Evolutionary conservation across 2,329 filamentous ascomycete species (phyloP).

Genomic region (Fusarium sp.): DNA sequence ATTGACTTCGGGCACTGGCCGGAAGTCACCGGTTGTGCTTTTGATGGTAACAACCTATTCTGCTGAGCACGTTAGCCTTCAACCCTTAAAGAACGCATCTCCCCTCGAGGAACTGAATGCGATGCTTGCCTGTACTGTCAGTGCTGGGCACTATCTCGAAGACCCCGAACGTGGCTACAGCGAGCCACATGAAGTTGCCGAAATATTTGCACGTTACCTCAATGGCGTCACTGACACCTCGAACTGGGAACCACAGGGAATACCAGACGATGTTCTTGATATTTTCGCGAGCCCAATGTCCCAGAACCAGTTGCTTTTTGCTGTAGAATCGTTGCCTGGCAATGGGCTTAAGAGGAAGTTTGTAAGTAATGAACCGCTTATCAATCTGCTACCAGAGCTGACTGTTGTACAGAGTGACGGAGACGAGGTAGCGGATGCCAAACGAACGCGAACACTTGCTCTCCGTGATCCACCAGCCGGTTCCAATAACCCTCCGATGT

Average conservation of each 20-base stretch:
- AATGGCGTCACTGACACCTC: slow-evolving; percentile 54
- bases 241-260: slow-evolving; percentile 59
- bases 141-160: slow-evolving; percentile 54
- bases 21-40: slow-evolving; percentile 59
- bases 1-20: slow-evolving; percentile 28
- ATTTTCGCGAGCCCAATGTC: slow-evolving; percentile 57
- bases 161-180: slow-evolving; percentile 55
- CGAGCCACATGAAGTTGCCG: slow-evolving; percentile 61
- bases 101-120: slow-evolving; percentile 62
- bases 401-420: slow-evolving; percentile 41
- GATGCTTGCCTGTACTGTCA: slow-evolving; percentile 54
- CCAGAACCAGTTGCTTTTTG: slow-evolving; percentile 47
- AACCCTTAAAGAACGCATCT: slow-evolving; percentile 53
- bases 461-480: slow-evolving; percentile 33
- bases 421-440: slow-evolving; percentile 51
- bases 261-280: slow-evolving; percentile 64
- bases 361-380: slow-evolving; percentile 52
- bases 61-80: slow-evolving; percentile 66
- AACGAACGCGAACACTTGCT: slow-evolving; percentile 47
- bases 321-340: slow-evolving; percentile 33
- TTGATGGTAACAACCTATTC: slow-evolving; percentile 63
- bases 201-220: slow-evolving; percentile 60
- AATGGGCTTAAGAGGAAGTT: slow-evolving; percentile 61
- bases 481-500: slow-evolving; percentile 49
- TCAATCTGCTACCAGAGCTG: neutral